These are phyloP conservation scores for Ustilago vetiveriae DNA, from an alignment of 1,284 basidiomycete species.

Conservation along the genomic window DNA sequence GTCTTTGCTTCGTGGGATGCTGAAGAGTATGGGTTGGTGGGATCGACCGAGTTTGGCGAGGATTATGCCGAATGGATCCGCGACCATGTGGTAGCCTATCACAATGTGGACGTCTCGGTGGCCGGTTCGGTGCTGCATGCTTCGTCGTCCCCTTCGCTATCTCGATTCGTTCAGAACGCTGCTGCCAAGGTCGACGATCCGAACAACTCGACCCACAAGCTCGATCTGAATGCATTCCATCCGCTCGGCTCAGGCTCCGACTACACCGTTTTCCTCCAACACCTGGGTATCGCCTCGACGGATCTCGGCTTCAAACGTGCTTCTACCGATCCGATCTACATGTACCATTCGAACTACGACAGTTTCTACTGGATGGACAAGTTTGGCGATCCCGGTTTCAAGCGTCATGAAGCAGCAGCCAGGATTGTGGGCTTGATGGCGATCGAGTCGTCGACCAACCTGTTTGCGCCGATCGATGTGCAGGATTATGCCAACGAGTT, in stretches of 20 bases:
- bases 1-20: constrained; percentile 92
- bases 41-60: constrained; percentile 87
- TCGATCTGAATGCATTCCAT: constrained; percentile 22
- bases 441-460: constrained; percentile 74
- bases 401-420: constrained; percentile 76
- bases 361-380: constrained; percentile 78
- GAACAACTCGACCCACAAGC: constrained; percentile 19
- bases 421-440: constrained; percentile 70
- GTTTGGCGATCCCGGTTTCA: constrained; percentile 80
- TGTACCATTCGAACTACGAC: constrained; percentile 80
- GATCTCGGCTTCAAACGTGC: constrained; percentile 66
- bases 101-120: constrained; percentile 82
- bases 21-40: constrained; percentile 89
- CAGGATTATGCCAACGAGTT: constrained; percentile 68
- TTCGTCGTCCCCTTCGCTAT: constrained; percentile 78
- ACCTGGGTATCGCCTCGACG: constrained; percentile 68
- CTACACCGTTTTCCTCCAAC: constrained; percentile 78
- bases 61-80: constrained; percentile 85
- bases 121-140: constrained; percentile 75
- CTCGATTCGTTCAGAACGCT: constrained; percentile 76
- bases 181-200: constrained; percentile 73
- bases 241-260: constrained; percentile 72
- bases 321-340: constrained; percentile 48
- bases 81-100: constrained; percentile 82
- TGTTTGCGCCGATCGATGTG: constrained; percentile 77